Percentiles rank a stretch among this genome's conserved stretches.
Evolutionary conservation across 1,284 basidiomycete genomes (phyloP).

Genomic region (Cystobasidium pallidum): DNA sequence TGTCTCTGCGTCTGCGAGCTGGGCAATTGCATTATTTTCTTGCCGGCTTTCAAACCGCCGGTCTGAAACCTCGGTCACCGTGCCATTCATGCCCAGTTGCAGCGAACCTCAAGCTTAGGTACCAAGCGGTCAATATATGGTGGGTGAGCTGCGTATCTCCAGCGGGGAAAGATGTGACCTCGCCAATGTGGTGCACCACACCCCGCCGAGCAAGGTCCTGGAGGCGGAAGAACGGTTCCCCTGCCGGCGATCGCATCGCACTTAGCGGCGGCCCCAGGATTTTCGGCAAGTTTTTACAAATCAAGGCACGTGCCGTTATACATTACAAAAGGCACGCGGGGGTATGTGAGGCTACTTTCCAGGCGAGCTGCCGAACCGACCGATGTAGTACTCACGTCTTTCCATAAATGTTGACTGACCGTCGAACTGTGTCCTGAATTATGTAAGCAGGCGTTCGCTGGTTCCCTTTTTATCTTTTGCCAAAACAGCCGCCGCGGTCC

Average conservation of each 20-base stretch:
- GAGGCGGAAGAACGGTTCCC: background rate
- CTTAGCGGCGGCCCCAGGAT: background rate
- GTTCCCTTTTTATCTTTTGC: too few relatives aligned
- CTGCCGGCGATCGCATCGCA: background rate
- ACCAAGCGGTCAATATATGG: too few relatives aligned
- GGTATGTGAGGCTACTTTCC: too few relatives aligned
- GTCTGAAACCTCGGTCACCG: background rate
- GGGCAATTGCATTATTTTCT: background rate
- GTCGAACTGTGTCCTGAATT: too few relatives aligned
- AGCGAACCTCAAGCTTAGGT: too few relatives aligned
- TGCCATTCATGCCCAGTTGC: constrained; percentile 1
- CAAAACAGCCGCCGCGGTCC: too few relatives aligned
- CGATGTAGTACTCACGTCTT: too few relatives aligned
- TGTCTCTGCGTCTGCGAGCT: background rate
- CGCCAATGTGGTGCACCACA: constrained; percentile 1
- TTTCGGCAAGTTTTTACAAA: too few relatives aligned
- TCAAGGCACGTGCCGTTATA: background rate
- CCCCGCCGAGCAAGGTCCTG: background rate
- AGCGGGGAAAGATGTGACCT: background rate
- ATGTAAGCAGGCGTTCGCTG: too few relatives aligned
- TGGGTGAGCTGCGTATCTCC: background rate
- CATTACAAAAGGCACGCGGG: too few relatives aligned
- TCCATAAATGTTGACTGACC: too few relatives aligned
- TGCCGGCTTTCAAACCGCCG: background rate
- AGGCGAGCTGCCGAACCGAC: too few relatives aligned